Conservation (phyloP, 2,329 filamentous ascomycete genomes). For the Diplodia intermedia region DNA sequence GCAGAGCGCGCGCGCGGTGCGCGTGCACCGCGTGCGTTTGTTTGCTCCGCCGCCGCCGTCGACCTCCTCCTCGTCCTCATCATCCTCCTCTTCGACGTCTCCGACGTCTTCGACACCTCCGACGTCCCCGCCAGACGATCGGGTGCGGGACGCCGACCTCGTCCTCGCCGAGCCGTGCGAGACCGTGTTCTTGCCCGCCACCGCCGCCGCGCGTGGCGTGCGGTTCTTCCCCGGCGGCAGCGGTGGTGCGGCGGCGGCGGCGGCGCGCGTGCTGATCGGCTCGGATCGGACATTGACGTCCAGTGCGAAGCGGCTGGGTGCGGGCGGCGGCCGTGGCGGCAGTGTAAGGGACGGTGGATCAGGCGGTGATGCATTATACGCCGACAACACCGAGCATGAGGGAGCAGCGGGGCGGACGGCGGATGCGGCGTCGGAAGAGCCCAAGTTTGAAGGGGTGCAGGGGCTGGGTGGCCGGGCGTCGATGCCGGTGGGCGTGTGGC, state of each 20-base stretch:
- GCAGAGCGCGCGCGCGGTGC: conserved; percentile 17
- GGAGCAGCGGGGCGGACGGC: neutral
- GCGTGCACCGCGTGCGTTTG: conserved; percentile 20
- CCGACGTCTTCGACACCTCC: neutral
- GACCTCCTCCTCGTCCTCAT: neutral
- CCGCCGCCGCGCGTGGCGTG: neutral
- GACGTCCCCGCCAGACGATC: neutral
- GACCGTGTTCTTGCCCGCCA: conserved; percentile 22
- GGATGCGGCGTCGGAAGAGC: neutral
- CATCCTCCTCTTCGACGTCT: neutral
- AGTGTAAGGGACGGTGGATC: no score
- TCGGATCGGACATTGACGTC: neutral
- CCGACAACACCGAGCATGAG: neutral
- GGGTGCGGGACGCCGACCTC: neutral
- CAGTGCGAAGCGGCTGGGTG: neutral
- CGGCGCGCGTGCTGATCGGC: conserved; percentile 4
- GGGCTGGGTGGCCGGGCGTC: conserved; percentile 13
- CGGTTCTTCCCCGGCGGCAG: conserved; percentile 1
- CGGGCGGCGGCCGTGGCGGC: no score
- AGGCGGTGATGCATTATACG: no score
- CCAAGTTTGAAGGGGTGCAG: conserved; percentile 6
- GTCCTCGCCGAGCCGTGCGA: neutral
- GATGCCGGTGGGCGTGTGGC: conserved; percentile 32
- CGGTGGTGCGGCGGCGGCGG: neutral
- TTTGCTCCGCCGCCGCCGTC: neutral